phyloP scores from a whole-genome alignment of 202 grass and related monocot species.

The Carex sylvatica region DNA sequence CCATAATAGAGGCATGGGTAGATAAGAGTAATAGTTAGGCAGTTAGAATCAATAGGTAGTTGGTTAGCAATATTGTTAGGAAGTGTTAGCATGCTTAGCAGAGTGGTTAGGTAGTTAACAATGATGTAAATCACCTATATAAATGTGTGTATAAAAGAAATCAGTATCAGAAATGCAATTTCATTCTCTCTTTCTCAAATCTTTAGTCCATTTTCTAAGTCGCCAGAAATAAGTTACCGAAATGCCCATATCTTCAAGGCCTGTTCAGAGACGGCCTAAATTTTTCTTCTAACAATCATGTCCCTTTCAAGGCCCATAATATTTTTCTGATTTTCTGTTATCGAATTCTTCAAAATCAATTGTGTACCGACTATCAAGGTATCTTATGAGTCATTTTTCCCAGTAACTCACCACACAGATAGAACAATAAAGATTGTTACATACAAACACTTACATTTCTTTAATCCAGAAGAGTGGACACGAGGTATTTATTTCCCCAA shows the following conservation, averaged over 20 bases:
- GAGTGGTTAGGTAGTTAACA: no score
- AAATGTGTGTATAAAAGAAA: no score
- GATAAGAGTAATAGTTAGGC: no score
- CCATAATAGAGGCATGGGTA: no score
- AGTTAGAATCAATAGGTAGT: no score
- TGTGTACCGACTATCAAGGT: background rate
- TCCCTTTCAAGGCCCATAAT: background rate
- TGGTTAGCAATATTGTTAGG: no score
- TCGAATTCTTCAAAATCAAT: background rate
- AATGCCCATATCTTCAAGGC: background rate
- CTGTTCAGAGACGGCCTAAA: background rate
- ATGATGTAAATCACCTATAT: no score
- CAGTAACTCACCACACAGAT: background rate
- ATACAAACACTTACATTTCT: background rate
- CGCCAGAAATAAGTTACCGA: no score
- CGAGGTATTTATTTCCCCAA: background rate
- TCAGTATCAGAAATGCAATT: no score
- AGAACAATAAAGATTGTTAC: background rate
- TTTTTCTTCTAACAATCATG: background rate
- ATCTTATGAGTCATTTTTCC: background rate
- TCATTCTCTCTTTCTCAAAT: no score
- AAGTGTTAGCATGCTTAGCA: no score
- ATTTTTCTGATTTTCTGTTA: background rate
- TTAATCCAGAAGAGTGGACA: background rate
- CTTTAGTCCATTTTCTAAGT: no score